Evolutionary conservation across 1,284 basidiomycete species (phyloP).

Genomic region (Leccinum discolor): DNA sequence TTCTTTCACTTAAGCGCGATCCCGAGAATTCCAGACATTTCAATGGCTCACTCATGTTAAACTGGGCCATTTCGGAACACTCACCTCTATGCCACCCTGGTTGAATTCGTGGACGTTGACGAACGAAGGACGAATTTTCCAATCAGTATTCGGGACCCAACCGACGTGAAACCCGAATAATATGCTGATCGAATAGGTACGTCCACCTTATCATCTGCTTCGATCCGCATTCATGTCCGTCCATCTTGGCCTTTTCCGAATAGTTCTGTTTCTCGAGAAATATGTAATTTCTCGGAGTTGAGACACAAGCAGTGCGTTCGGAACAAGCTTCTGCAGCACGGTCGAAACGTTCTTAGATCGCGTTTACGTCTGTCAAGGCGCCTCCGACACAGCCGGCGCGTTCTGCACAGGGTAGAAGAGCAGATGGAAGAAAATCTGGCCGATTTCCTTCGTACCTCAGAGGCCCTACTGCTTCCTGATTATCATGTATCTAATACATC

Average conservation of each 20-base stretch:
- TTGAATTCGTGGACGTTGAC: slow-evolving; percentile 89
- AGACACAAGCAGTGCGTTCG: too few relatives aligned
- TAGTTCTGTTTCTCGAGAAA: neutral
- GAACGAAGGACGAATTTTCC: slow-evolving; percentile 86
- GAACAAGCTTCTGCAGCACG: too few relatives aligned
- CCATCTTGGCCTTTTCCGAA: neutral
- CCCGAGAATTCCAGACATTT: slow-evolving; percentile 78
- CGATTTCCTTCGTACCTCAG: too few relatives aligned
- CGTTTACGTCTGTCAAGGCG: too few relatives aligned
- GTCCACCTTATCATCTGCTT: slow-evolving; percentile 13
- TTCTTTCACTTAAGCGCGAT: slow-evolving; percentile 69
- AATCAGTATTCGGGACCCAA: slow-evolving; percentile 65
- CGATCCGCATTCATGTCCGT: too few relatives aligned
- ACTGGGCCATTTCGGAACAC: slow-evolving; percentile 84
- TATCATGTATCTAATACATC: too few relatives aligned
- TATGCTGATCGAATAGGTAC: slow-evolving; percentile 71
- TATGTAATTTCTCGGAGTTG: too few relatives aligned
- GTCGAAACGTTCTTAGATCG: too few relatives aligned
- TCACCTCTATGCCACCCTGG: slow-evolving; percentile 90
- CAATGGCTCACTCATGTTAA: slow-evolving; percentile 90
- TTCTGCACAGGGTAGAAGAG: too few relatives aligned
- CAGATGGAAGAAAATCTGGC: too few relatives aligned
- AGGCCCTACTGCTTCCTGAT: too few relatives aligned
- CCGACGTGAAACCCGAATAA: slow-evolving; percentile 64
- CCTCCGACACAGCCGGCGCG: too few relatives aligned